These are phyloP conservation scores for Fusarium verticillioides DNA, from an alignment of 2,329 filamentous ascomycete genomes.

Conservation along the genomic window DNA sequence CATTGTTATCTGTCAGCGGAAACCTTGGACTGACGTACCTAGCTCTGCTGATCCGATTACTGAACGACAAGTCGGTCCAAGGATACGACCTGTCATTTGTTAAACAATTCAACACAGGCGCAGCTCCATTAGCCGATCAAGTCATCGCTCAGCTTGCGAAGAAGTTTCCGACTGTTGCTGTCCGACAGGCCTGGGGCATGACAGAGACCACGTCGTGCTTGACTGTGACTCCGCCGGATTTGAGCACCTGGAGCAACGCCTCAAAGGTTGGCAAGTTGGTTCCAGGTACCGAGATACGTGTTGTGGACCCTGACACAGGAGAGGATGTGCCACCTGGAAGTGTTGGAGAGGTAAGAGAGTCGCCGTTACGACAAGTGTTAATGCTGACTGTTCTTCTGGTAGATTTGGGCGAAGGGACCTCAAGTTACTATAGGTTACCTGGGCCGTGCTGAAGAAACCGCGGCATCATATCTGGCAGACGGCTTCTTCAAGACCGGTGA, in stretches of 20 bases:
- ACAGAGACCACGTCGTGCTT: not conserved
- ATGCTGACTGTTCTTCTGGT: not conserved
- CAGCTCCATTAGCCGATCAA: not conserved
- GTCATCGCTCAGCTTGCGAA: not conserved
- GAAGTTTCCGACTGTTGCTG: not conserved
- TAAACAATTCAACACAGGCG: not conserved
- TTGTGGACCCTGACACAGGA: not conserved
- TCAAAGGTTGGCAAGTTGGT: not conserved
- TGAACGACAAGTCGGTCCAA: not conserved
- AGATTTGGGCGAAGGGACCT: not conserved
- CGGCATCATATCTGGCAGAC: not conserved
- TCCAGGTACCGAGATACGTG: not conserved
- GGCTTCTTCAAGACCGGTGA: not conserved
- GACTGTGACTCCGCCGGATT: not conserved
- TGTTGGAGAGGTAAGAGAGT: not conserved
- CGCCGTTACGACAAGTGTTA: rapidly evolving
- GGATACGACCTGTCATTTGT: not conserved
- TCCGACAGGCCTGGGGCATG: not conserved
- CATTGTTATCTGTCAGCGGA: rapidly evolving
- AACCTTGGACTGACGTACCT: rapidly evolving
- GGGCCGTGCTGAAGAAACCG: not conserved
- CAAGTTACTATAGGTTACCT: not conserved
- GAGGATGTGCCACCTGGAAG: not conserved
- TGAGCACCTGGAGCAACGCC: not conserved
- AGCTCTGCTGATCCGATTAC: not conserved